Conservation (phyloP, 139 green algal genomes). For the Helicosporidium sp. region DNA sequence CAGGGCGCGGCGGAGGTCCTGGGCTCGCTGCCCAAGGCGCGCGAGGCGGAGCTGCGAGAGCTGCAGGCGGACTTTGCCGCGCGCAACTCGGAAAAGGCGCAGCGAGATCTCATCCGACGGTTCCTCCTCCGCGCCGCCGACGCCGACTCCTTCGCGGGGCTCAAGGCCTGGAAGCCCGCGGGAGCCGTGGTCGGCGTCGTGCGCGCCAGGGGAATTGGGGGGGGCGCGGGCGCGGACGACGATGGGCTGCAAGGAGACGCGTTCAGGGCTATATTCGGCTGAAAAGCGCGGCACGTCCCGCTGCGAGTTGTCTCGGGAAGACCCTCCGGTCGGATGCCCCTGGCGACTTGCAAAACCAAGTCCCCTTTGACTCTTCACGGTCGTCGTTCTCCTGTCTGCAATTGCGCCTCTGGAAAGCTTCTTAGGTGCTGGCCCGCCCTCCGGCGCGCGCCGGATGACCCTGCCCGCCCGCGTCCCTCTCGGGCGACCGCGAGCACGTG, state of each 20-base stretch:
- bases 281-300: not conserved
- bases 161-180: slow-evolving; percentile 28
- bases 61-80: not conserved
- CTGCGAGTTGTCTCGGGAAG: not conserved
- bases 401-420: too few relatives aligned
- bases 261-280: slow-evolving; percentile 9
- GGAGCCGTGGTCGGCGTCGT: slow-evolving; percentile 11
- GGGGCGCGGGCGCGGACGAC: not conserved
- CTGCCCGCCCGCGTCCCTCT: too few relatives aligned
- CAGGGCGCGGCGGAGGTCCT: slow-evolving; percentile 32
- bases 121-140: slow-evolving; percentile 31
- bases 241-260: slow-evolving; percentile 6
- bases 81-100: slow-evolving; percentile 40
- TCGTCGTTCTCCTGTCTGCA: too few relatives aligned
- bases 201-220: not conserved
- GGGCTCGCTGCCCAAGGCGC: slow-evolving; percentile 29
- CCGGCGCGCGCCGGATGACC: not conserved
- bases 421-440: not conserved
- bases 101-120: slow-evolving; percentile 37
- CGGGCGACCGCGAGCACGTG: too few relatives aligned
- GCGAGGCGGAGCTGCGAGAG: slow-evolving; percentile 17
- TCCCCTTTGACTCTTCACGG: too few relatives aligned
- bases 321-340: not conserved
- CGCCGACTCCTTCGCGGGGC: slow-evolving; percentile 12
- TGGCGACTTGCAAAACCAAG: too few relatives aligned